Percentiles rank a stretch among this genome's conserved stretches.
Evolutionary conservation across 768 basidiomycete genomes (phyloP).

Genomic region (Amanita rimosa): DNA sequence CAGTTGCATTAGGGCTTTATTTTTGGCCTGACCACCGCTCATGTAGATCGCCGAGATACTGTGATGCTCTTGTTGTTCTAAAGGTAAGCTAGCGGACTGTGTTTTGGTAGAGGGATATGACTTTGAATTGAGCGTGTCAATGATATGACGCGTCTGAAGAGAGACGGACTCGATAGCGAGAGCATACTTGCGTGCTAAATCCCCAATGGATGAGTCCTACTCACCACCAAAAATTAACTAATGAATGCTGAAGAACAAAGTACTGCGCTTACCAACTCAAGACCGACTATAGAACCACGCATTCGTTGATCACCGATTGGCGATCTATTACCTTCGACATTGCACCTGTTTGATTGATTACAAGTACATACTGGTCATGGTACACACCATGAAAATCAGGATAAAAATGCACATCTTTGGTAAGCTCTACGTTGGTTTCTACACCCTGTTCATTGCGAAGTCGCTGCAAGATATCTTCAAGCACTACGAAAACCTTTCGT

Average conservation of each 20-base stretch:
- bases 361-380: background rate
- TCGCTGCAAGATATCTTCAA: constrained; percentile 63
- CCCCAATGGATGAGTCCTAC: constrained; percentile 60
- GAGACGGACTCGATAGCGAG: constrained; percentile 89
- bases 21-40: constrained; percentile 90
- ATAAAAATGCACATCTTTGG: constrained; percentile 87
- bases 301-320: constrained; percentile 94
- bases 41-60: constrained; percentile 77
- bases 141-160: constrained; percentile 88
- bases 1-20: constrained; percentile 77
- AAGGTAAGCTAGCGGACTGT: background rate
- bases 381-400: constrained; percentile 82
- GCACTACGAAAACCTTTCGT: constrained; percentile 28
- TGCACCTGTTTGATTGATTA: background rate
- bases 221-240: background rate
- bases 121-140: constrained; percentile 72
- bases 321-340: constrained; percentile 74
- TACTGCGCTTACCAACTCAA: constrained; percentile 50
- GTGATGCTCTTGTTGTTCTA: constrained; percentile 44
- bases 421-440: constrained; percentile 68
- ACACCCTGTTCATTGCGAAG: constrained; percentile 43
- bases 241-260: background rate
- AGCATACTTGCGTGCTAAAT: constrained; percentile 86
- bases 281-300: constrained; percentile 85
- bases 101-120: background rate